Conservation (phyloP, 345 rosid species). For the Turnera subulata region DNA sequence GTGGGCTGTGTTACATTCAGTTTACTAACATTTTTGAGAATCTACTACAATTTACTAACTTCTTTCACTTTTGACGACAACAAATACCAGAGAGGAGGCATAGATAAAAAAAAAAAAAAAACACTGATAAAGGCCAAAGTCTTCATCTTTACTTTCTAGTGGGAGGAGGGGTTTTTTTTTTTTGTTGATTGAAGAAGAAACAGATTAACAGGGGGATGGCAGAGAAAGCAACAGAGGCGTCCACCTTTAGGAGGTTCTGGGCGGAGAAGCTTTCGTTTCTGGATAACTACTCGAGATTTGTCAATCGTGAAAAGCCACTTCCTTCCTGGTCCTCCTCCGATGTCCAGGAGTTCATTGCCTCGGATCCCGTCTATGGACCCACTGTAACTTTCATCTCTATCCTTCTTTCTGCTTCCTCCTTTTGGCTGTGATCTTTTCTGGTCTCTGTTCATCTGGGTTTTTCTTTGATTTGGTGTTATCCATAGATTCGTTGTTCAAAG, state of each 20-base stretch:
- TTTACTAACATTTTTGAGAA: too few relatives aligned
- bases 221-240: slow-evolving; percentile 2
- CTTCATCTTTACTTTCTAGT: too few relatives aligned
- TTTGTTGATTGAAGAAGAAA: neutral
- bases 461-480: neutral
- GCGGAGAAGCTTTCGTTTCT: slow-evolving; percentile 50
- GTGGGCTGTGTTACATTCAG: too few relatives aligned
- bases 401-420: neutral
- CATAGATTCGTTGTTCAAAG: neutral
- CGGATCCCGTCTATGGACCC: slow-evolving; percentile 85
- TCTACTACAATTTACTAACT: too few relatives aligned
- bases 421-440: neutral
- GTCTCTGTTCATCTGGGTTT: neutral
- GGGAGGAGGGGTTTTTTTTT: too few relatives aligned
- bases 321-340: slow-evolving; percentile 84
- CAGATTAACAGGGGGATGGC: slow-evolving; percentile 9
- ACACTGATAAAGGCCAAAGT: too few relatives aligned
- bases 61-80: too few relatives aligned
- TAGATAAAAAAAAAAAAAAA: too few relatives aligned
- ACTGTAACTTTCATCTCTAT: slow-evolving; percentile 34
- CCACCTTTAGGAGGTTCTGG: slow-evolving; percentile 59
- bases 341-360: slow-evolving; percentile 71
- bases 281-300: slow-evolving; percentile 54
- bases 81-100: too few relatives aligned
- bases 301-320: slow-evolving; percentile 51